Evolutionary conservation across 2,329 filamentous ascomycete genomes (phyloP).

Genomic region (Rhynchosporium secalis): DNA sequence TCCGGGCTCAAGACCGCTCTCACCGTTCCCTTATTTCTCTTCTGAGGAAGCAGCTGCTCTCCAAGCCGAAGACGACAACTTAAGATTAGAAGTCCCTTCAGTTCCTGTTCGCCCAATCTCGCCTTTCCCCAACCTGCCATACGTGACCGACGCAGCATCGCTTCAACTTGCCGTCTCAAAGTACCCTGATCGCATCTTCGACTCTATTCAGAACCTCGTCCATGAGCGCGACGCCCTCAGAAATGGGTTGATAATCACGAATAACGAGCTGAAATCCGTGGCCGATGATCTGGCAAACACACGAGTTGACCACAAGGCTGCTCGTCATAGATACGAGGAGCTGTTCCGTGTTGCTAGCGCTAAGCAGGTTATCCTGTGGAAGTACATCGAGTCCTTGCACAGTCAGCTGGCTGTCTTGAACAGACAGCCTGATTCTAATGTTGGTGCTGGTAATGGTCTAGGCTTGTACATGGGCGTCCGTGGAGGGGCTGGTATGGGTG

Average conservation of each 20-base stretch:
- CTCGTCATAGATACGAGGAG: conserved; percentile 8
- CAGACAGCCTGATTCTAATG: neutral
- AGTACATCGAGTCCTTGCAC: conserved; percentile 18
- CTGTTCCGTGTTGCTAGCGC: conserved; percentile 11
- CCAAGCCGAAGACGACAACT: neutral
- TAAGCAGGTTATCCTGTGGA: conserved; percentile 24
- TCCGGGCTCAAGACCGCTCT: neutral
- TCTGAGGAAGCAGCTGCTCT: neutral
- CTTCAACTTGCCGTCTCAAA: conserved; percentile 10
- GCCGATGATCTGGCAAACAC: conserved; percentile 4
- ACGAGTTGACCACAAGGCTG: conserved; percentile 12
- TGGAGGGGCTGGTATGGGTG: conserved; percentile 1
- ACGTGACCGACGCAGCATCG: conserved; percentile 15
- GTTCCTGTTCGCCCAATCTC: neutral
- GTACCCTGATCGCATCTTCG: conserved; percentile 11
- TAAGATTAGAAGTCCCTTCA: neutral
- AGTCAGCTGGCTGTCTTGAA: neutral
- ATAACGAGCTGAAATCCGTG: neutral
- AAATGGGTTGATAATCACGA: neutral
- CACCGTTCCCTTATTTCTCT: neutral
- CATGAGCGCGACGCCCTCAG: conserved; percentile 14
- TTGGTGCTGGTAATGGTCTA: neutral
- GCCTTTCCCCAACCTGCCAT: conserved; percentile 1
- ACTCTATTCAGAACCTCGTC: conserved; percentile 9
- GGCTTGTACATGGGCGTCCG: neutral